phyloP scores from a whole-genome alignment of 768 basidiomycete species.

The Mycena sanguinolenta region DNA sequence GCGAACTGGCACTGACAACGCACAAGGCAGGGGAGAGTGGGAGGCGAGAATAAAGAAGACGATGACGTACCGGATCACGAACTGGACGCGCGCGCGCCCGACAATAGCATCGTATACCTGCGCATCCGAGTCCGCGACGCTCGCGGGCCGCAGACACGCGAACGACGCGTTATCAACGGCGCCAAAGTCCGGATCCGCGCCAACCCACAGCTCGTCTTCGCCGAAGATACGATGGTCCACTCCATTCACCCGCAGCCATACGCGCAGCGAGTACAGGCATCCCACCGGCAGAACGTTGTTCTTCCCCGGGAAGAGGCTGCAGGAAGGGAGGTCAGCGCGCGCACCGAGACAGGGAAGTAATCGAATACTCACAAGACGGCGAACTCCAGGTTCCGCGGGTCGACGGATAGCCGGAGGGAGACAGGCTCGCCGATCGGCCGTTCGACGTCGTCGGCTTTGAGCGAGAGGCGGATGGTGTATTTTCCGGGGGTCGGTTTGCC shows the following conservation, averaged over 20 bases:
- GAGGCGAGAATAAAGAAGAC: neutral
- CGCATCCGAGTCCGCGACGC: conserved; percentile 50
- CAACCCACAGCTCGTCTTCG: conserved; percentile 76
- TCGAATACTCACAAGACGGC: conserved; percentile 67
- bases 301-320: conserved; percentile 73
- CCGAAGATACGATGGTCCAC: conserved; percentile 75
- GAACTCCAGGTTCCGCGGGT: conserved; percentile 70
- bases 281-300: conserved; percentile 62
- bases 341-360: neutral
- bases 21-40: too few species aligned
- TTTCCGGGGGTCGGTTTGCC: conserved; percentile 58
- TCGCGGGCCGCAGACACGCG: conserved; percentile 56
- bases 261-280: conserved; percentile 68
- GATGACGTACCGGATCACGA: conserved; percentile 63
- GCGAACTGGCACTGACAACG: neutral
- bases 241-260: conserved; percentile 72
- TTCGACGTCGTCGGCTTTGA: conserved; percentile 69
- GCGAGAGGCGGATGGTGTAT: conserved; percentile 67
- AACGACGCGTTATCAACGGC: conserved; percentile 70
- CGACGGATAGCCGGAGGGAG: conserved; percentile 60
- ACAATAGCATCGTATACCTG: conserved; percentile 69
- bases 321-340: neutral
- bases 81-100: conserved; percentile 69
- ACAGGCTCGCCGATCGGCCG: conserved; percentile 64
- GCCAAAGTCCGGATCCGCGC: conserved; percentile 74